Evolutionary conservation across 768 basidiomycete genomes (phyloP).

Genomic region (Trametes cubensis): DNA sequence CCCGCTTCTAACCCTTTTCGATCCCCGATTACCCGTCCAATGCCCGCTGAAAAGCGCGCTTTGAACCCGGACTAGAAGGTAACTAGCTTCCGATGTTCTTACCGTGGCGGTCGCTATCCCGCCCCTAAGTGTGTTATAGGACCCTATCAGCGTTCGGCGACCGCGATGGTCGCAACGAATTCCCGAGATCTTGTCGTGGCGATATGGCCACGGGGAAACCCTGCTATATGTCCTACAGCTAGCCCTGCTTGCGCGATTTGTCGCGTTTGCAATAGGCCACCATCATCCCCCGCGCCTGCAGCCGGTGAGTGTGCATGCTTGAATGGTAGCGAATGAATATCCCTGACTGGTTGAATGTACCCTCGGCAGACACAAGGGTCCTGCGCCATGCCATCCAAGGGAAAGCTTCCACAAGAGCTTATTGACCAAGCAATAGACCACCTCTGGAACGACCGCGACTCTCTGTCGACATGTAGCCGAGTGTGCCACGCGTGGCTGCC

Average conservation of each 20-base stretch:
- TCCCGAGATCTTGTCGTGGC: conserved; percentile 10
- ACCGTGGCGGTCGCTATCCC: conserved; percentile 1
- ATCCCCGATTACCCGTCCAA: conserved; percentile 12
- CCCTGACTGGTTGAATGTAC: no score
- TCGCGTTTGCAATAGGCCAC: not conserved
- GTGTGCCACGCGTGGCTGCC: conserved; percentile 28
- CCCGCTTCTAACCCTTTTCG: conserved; percentile 6
- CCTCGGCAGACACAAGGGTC: not conserved
- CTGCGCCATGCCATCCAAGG: conserved; percentile 3
- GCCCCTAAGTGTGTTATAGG: not conserved
- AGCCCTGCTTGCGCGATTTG: not conserved
- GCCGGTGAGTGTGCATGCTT: conserved; percentile 7
- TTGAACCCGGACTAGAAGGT: not conserved
- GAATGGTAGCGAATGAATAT: not conserved
- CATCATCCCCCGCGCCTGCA: not conserved
- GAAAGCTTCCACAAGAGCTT: conserved; percentile 32
- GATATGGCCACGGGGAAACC: not conserved
- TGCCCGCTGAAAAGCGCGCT: not conserved
- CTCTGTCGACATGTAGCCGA: conserved; percentile 29
- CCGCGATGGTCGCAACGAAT: conserved; percentile 3
- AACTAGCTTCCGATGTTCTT: not conserved
- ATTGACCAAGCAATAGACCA: conserved; percentile 34
- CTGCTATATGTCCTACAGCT: not conserved
- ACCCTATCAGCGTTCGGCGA: not conserved
- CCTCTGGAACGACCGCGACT: conserved; percentile 30